A percentile compares a stretch with the other conserved stretches of the same genome.
Evolutionary conservation across 768 basidiomycete species (phyloP).

Genomic region (Kwoniella sp.): DNA sequence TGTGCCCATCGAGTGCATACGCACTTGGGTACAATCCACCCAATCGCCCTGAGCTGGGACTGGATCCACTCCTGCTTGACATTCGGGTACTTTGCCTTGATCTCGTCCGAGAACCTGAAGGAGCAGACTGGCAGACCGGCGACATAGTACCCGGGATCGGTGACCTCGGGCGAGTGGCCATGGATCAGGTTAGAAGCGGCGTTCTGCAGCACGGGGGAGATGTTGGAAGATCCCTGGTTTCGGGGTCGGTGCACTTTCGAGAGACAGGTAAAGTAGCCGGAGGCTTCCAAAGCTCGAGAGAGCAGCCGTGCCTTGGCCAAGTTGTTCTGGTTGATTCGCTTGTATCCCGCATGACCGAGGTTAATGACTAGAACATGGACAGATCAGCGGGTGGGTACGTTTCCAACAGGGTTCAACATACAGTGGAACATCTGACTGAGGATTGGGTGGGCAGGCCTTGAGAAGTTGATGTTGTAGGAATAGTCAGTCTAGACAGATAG

Average conservation of each 20-base stretch:
- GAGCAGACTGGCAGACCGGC: conserved; percentile 59
- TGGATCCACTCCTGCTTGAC: conserved; percentile 54
- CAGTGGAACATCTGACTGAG: conserved; percentile 60
- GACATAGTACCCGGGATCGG: conserved; percentile 54
- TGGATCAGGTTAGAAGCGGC: conserved; percentile 30
- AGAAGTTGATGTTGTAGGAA: conserved; percentile 60
- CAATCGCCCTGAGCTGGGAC: conserved; percentile 56
- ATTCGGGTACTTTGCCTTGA: conserved; percentile 57
- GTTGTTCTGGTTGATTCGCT: conserved; percentile 44
- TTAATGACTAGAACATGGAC: conserved; percentile 53
- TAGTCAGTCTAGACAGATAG: conserved; percentile 58
- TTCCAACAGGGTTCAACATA: no score
- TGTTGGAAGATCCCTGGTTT: conserved; percentile 12
- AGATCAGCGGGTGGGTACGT: no score
- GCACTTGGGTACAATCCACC: conserved; percentile 62
- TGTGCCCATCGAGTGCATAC: not conserved
- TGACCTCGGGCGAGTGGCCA: conserved; percentile 50
- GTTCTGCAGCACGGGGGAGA: conserved; percentile 18
- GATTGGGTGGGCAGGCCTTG: conserved; percentile 57
- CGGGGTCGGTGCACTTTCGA: conserved; percentile 57
- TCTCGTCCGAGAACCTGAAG: conserved; percentile 58
- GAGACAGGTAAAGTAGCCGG: conserved; percentile 52
- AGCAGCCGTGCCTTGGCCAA: conserved; percentile 61
- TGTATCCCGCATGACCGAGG: conserved; percentile 59
- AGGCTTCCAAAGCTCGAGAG: conserved; percentile 61